Conservation (phyloP, 179 eudicot species). For the Camellia oleifera region DNA sequence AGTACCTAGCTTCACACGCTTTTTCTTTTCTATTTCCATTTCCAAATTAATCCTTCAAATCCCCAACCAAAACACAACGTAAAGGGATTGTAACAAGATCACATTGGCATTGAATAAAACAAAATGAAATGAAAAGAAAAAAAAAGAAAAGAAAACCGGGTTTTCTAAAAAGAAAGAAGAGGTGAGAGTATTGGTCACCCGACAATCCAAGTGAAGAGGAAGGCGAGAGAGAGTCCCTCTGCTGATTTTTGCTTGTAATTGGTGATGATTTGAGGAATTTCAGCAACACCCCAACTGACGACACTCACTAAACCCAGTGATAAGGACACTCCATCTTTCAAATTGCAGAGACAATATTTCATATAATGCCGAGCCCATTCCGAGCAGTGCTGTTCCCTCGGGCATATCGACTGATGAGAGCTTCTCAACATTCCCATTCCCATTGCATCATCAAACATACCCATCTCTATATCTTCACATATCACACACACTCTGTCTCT, state of each 20-base stretch:
- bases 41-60: no score
- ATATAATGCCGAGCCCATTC: conserved; percentile 37
- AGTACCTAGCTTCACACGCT: no score
- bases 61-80: no score
- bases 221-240: conserved; percentile 62
- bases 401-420: conserved; percentile 18
- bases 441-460: conserved; percentile 19
- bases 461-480: no score
- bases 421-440: conserved; percentile 8
- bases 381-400: conserved; percentile 29
- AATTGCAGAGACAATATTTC: conserved; percentile 35
- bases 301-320: conserved; percentile 55
- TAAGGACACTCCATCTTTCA: conserved; percentile 39
- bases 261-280: conserved; percentile 67
- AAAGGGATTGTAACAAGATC: neutral
- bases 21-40: no score
- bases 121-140: no score
- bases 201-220: conserved; percentile 65
- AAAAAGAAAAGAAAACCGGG: no score
- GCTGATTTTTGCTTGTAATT: conserved; percentile 53
- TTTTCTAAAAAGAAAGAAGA: neutral
- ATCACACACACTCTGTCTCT: no score
- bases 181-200: conserved; percentile 32
- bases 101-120: no score
- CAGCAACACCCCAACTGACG: conserved; percentile 61